Evolutionary conservation across 306 rosid genomes (phyloP), one percentile per base, ranked within the genome.

Genomic region (Neltuma alba): DNA sequence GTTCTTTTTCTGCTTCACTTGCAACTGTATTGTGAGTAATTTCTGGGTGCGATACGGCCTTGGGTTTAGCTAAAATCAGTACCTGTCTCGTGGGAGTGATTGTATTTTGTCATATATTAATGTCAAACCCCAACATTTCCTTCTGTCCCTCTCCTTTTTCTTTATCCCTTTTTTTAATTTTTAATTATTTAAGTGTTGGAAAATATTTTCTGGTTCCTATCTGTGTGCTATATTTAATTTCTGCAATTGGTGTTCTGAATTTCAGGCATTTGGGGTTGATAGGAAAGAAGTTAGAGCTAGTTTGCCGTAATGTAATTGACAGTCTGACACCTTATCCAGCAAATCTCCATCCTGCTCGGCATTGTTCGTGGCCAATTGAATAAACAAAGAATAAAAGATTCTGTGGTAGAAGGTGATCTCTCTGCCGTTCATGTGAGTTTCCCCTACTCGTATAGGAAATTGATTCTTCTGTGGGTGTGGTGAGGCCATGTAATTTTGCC

Each of bases 221-320:
- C 33, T 9, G 11, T 44, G 38, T 65, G 34, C 33, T 78, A 57
- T 13, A 78, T 58, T 73, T 41, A 36, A 66, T 33, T 57, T 66
- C 45, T 48, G 18, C 30, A 65, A n/a, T 79, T 21, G 31, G 18
- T 1, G 48, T 61, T 79, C 67, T 77, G 41, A 65, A 76, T 83
- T 81, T 54, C 91, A 93, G 98, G 85, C 91, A 36, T 88, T 37
- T 40, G 98, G 98, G 13, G 33, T 87, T 4, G 98, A 93, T 70
- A 86, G 97, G 85, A 91, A 93, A 89, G 96, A 84, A 87, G 70
- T 91, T 23, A 91, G 85, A 83, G 84, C 61, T 57, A 86, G 57
- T 63, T 89, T 93, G 72, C 92, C 94, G 23, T 91, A 79, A 84
- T 57, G 34, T 91, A 77, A 82, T 57, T 50, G 40, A n/a, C n/a